Evolutionary conservation across 2,329 filamentous ascomycete genomes (phyloP).

Genomic region (Tolypocladium ophioglossoides): DNA sequence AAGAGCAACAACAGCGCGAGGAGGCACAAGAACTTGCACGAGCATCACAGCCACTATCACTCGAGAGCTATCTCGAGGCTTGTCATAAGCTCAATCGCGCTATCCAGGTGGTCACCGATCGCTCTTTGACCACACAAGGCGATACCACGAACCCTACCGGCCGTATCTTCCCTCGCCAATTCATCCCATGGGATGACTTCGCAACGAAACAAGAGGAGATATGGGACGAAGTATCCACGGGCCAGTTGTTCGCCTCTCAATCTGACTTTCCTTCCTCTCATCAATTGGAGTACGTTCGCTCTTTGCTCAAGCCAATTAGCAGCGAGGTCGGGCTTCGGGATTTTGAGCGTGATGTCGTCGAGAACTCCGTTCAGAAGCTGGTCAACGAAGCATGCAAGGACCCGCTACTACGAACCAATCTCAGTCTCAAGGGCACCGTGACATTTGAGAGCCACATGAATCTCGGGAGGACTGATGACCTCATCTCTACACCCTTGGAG

Average conservation of each 20-base stretch:
- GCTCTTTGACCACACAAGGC: slow-evolving; percentile 20
- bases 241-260: too few species aligned
- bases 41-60: slow-evolving; percentile 10
- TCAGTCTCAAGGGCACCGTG: too few species aligned
- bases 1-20: slow-evolving; percentile 12
- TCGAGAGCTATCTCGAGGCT: slow-evolving; percentile 19
- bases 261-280: too few species aligned
- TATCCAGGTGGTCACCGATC: slow-evolving; percentile 19
- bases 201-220: slow-evolving; percentile 4
- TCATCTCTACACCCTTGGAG: too few species aligned
- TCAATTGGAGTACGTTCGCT: neutral
- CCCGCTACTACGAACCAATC: too few species aligned
- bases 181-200: slow-evolving; percentile 25
- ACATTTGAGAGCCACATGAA: too few species aligned
- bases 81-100: slow-evolving; percentile 20
- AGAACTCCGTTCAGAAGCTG: slow-evolving; percentile 18
- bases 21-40: slow-evolving; percentile 13
- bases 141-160: slow-evolving; percentile 19
- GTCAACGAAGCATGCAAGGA: too few species aligned
- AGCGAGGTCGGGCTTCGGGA: slow-evolving; percentile 5
- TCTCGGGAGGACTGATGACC: too few species aligned
- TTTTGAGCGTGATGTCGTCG: slow-evolving; percentile 21
- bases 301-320: neutral
- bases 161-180: slow-evolving; percentile 21
- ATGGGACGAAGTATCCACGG: too few species aligned